Evolutionary conservation across 495 filamentous ascomycete genomes (phyloP).

Genomic region (Neurospora sp.): DNA sequence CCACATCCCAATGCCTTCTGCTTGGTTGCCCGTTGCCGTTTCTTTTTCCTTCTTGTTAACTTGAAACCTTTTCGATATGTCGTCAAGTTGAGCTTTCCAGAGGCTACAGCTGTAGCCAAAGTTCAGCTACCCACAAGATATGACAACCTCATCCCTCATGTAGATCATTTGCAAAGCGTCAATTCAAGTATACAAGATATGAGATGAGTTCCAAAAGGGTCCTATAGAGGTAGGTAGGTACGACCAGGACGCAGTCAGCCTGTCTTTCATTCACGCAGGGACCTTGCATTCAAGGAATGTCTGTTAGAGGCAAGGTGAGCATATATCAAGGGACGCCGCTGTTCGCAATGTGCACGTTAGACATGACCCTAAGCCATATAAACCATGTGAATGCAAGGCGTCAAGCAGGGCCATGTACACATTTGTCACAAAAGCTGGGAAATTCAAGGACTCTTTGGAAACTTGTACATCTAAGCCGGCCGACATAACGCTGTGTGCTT

Average conservation of each 20-base stretch:
- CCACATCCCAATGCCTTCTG: not conserved
- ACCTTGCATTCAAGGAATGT: not conserved
- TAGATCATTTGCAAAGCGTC: not conserved
- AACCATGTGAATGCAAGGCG: not conserved
- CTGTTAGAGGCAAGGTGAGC: not conserved
- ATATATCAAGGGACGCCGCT: not conserved
- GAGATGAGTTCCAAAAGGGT: constrained; percentile 1
- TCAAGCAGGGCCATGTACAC: not conserved
- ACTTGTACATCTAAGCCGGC: not conserved
- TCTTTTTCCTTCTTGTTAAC: not conserved
- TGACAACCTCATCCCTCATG: not conserved
- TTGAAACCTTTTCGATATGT: not conserved
- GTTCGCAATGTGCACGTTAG: not conserved
- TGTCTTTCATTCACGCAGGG: not conserved
- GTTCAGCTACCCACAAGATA: not conserved
- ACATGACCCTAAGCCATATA: not conserved
- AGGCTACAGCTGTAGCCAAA: not conserved
- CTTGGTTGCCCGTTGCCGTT: not conserved
- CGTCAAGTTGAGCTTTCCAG: not conserved
- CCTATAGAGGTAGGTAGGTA: not conserved
- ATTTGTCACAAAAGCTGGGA: not conserved
- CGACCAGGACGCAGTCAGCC: not conserved
- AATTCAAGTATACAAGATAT: not conserved
- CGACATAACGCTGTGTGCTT: not conserved
- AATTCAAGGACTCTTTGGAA: not conserved